Evolutionary conservation across 495 filamentous ascomycete species (phyloP).

Genomic region (Talaromyces thailandensis): DNA sequence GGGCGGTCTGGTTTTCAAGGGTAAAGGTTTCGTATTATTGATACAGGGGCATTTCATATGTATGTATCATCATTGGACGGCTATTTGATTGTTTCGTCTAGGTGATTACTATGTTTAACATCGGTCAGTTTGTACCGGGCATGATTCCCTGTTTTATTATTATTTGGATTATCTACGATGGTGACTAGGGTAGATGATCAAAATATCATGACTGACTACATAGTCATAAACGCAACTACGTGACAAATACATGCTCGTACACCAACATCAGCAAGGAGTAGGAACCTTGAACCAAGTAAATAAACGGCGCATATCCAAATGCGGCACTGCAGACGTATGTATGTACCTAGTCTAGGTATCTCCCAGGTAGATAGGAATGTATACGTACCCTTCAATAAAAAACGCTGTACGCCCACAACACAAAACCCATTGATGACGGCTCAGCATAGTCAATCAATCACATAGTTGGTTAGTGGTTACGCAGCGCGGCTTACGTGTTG

Average conservation of each 20-base stretch:
- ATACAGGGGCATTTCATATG: slow-evolving; percentile 1
- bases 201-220: not conserved
- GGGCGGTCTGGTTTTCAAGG: not conserved
- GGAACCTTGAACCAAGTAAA: not conserved
- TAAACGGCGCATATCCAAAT: not conserved
- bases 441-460: no score
- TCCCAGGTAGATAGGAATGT: no score
- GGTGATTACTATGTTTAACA: not conserved
- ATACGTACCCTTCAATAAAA: not conserved
- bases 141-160: not conserved
- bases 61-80: slow-evolving; percentile 1
- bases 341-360: not conserved
- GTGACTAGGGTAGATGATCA: not conserved
- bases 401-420: no score
- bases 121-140: not conserved
- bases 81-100: not conserved
- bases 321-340: not conserved
- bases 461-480: no score
- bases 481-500: no score
- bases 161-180: not conserved
- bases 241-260: not conserved
- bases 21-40: not conserved
- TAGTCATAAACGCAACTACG: not conserved
- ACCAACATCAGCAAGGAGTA: not conserved
- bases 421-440: no score